A percentile compares a stretch with the other conserved stretches of the same genome.
phyloP scores from a whole-genome alignment of 768 basidiomycete genomes.

The Lanmaoa rubissima region DNA sequence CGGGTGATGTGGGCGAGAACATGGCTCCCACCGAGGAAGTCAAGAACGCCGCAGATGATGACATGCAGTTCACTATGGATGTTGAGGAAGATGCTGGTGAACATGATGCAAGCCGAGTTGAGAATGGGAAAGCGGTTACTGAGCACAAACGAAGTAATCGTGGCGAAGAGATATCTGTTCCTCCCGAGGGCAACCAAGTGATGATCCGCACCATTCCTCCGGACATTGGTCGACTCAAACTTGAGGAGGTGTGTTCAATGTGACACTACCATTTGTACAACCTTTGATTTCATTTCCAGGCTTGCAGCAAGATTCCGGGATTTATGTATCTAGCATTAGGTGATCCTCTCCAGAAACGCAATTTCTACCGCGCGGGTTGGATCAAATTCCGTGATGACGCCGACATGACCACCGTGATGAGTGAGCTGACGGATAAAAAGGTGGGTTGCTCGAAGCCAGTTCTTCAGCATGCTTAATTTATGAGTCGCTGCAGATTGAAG shows the following conservation, averaged over 20 bases:
- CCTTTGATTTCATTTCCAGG: conserved; percentile 42
- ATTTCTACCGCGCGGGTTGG: conserved; percentile 95
- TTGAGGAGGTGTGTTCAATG: conserved; percentile 71
- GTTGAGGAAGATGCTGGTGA: conserved; percentile 70
- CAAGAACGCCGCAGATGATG: conserved; percentile 60
- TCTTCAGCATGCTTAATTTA: conserved; percentile 3
- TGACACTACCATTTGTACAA: neutral
- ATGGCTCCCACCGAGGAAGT: conserved; percentile 46
- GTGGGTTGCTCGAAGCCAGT: conserved; percentile 38
- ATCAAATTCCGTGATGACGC: conserved; percentile 81
- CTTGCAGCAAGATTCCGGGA: conserved; percentile 72
- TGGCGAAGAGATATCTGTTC: conserved; percentile 68
- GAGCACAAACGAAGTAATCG: conserved; percentile 53
- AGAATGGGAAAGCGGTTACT: conserved; percentile 54
- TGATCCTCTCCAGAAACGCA: conserved; percentile 89
- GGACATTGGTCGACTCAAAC: conserved; percentile 82
- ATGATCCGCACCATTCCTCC: conserved; percentile 96
- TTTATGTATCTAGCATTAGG: conserved; percentile 88
- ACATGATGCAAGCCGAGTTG: conserved; percentile 51
- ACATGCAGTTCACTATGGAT: conserved; percentile 72
- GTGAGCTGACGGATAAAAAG: conserved; percentile 81
- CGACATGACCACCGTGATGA: conserved; percentile 73
- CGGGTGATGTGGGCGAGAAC: conserved; percentile 38
- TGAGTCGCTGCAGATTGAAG: conserved; percentile 67
- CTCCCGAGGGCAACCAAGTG: conserved; percentile 82